Conservation (phyloP, 352 stramenopile species). For the Globisporangium nagaii region DNA sequence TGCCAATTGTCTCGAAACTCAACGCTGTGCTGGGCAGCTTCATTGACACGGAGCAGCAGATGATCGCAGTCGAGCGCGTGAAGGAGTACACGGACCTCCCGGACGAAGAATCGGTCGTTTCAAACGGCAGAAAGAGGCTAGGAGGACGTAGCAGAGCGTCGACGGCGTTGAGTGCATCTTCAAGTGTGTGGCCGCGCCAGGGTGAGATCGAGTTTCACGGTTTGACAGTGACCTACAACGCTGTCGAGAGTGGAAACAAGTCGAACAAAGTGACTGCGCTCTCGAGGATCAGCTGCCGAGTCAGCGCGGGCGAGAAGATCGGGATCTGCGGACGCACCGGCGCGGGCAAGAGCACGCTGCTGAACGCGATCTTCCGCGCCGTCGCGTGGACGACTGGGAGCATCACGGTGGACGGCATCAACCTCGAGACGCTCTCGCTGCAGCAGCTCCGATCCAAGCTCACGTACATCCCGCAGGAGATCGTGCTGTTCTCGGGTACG, state of each 20-base stretch:
- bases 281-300: constrained; percentile 33
- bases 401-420: constrained; percentile 71
- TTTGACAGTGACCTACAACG: constrained; percentile 41
- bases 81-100: constrained; percentile 71
- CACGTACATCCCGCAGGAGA: constrained; percentile 82
- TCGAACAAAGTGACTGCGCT: constrained; percentile 24
- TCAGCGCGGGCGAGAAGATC: constrained; percentile 55
- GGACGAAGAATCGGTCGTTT: constrained; percentile 34
- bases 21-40: constrained; percentile 83
- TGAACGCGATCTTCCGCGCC: constrained; percentile 77
- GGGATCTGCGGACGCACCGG: constrained; percentile 87
- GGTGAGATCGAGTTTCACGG: constrained; percentile 48
- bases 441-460: constrained; percentile 56
- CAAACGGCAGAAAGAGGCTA: neutral
- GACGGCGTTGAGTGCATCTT: neutral
- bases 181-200: constrained; percentile 30
- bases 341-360: constrained; percentile 87
- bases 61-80: constrained; percentile 89
- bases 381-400: constrained; percentile 43
- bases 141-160: neutral
- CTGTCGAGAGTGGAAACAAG: neutral
- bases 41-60: constrained; percentile 87
- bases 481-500: constrained; percentile 76
- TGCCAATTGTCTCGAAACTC: constrained; percentile 86
- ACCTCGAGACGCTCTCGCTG: constrained; percentile 56